A percentile compares a stretch with the other conserved stretches of the same genome.
Conservation (phyloP, 2,329 filamentous ascomycete species). For the Curvularia sp. region DNA sequence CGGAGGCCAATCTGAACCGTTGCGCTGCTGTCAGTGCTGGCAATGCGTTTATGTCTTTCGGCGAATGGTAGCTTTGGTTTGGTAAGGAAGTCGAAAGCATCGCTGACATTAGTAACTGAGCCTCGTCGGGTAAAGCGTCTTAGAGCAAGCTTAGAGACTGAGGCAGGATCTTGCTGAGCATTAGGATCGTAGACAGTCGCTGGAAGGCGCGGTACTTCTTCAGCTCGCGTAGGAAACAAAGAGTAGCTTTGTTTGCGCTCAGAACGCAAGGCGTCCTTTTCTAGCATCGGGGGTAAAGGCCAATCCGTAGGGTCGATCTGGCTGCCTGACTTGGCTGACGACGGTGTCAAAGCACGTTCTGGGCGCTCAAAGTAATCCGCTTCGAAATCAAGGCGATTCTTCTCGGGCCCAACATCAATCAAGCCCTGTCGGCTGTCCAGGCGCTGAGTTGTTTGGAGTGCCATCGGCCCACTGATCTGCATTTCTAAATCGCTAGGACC, state of each 20-base stretch:
- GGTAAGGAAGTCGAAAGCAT: conserved; percentile 48
- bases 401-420: conserved; percentile 48
- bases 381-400: conserved; percentile 47
- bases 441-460: conserved; percentile 42
- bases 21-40: conserved; percentile 69
- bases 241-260: conserved; percentile 48
- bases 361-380: conserved; percentile 43
- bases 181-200: conserved; percentile 49
- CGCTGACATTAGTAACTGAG: conserved; percentile 49
- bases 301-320: conserved; percentile 46
- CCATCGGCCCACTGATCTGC: conserved; percentile 50
- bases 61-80: conserved; percentile 51
- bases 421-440: conserved; percentile 46
- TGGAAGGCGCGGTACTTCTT: conserved; percentile 50
- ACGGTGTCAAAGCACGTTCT: conserved; percentile 43
- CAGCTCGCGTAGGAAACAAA: conserved; percentile 49
- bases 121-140: conserved; percentile 43
- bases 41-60: conserved; percentile 59
- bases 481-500: conserved; percentile 53
- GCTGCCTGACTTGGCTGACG: conserved; percentile 34
- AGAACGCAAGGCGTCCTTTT: conserved; percentile 27
- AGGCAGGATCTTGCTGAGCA: conserved; percentile 21
- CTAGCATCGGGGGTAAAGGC: conserved; percentile 44
- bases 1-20: conserved; percentile 76
- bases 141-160: conserved; percentile 41